phyloP scores from a whole-genome alignment of 2,329 filamentous ascomycete genomes.

The Nannizziopsis barbatae region DNA sequence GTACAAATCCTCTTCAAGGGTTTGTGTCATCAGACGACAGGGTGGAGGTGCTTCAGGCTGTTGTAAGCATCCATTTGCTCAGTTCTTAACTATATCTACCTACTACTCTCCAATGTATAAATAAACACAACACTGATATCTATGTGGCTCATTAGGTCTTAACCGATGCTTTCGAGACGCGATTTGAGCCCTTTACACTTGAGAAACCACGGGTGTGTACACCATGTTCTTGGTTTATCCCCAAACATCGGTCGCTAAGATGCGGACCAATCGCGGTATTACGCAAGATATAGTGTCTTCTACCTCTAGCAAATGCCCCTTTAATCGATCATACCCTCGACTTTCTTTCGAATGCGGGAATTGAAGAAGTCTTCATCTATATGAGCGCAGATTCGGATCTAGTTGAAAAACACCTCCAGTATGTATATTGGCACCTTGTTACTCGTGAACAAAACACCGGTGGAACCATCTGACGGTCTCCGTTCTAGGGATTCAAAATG shows the following conservation, averaged over 20 bases:
- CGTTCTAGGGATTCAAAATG: conserved; percentile 56
- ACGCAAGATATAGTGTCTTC: conserved; percentile 55
- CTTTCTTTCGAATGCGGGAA: conserved; percentile 86
- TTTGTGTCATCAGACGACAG: conserved; percentile 38
- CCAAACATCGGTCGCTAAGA: neutral
- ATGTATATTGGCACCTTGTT: conserved; percentile 15
- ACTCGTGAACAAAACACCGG: neutral
- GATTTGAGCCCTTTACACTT: conserved; percentile 79
- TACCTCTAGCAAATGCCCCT: conserved; percentile 85
- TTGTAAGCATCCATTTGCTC: too few species aligned
- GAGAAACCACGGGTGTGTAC: conserved; percentile 69
- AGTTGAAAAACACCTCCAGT: conserved; percentile 74
- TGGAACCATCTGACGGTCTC: neutral
- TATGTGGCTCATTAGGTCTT: conserved; percentile 50
- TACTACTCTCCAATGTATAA: too few species aligned
- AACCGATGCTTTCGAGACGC: conserved; percentile 86
- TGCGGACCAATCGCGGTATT: neutral
- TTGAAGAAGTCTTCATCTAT: conserved; percentile 90
- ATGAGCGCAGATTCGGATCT: conserved; percentile 76
- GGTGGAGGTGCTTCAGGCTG: conserved; percentile 53
- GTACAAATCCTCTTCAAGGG: neutral
- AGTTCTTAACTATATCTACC: neutral
- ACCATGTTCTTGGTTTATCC: neutral
- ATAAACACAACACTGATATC: neutral
- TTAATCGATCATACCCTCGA: conserved; percentile 97